Evolutionary conservation across 768 basidiomycete species (phyloP).

Genomic region (Russula sp.): DNA sequence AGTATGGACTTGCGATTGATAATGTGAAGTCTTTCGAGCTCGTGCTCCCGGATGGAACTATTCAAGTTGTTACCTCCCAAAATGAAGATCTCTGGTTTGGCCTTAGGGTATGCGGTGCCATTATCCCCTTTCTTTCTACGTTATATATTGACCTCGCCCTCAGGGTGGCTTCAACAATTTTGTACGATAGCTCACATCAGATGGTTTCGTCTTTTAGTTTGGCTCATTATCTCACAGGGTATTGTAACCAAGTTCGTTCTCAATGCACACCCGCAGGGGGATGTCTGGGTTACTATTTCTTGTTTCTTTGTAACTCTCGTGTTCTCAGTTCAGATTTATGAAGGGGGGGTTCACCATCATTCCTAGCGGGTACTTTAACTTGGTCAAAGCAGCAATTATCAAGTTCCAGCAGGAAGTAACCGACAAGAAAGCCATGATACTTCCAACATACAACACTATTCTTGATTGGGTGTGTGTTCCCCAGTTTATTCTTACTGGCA

Average conservation of each 20-base stretch:
- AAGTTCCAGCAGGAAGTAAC: constrained; percentile 5
- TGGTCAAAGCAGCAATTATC: constrained; percentile 26
- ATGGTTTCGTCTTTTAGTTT: background rate
- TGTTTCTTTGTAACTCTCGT: background rate
- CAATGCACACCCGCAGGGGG: constrained; percentile 8
- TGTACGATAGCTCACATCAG: background rate
- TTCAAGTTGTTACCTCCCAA: constrained; percentile 10
- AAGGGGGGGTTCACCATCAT: background rate
- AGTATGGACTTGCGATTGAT: constrained; percentile 23
- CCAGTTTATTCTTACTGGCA: too few relatives aligned
- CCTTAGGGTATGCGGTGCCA: background rate
- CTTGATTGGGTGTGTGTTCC: background rate
- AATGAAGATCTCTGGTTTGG: constrained; percentile 20
- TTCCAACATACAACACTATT: constrained; percentile 7
- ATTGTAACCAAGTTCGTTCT: constrained; percentile 18
- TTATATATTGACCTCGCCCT: background rate
- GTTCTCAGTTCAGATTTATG: background rate
- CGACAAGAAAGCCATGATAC: constrained; percentile 10
- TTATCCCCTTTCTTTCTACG: background rate
- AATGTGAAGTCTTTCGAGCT: constrained; percentile 21
- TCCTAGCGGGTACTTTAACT: background rate
- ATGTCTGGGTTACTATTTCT: constrained; percentile 11
- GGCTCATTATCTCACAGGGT: background rate
- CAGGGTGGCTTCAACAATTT: constrained; percentile 19
- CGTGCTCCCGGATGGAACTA: constrained; percentile 22